Evolutionary conservation across 2,329 filamentous ascomycete species (phyloP).

Genomic region (Sphaerulina populicola): DNA sequence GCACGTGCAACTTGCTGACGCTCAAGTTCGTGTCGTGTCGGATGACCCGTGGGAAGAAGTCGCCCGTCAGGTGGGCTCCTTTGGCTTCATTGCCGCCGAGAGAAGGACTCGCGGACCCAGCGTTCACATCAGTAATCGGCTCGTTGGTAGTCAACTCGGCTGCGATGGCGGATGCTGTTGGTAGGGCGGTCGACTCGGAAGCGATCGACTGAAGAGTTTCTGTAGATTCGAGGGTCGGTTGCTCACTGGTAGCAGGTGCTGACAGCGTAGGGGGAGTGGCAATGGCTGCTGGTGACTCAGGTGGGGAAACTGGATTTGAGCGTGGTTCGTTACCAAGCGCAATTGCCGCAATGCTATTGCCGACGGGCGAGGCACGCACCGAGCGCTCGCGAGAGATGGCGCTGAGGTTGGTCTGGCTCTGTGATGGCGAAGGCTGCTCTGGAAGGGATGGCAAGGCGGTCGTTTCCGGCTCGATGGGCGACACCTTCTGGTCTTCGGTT

Average conservation of each 20-base stretch:
- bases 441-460: not conserved
- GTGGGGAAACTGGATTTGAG: not conserved
- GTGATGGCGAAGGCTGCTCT: not conserved
- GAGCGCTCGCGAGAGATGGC: constrained; percentile 5
- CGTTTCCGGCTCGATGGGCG: not conserved
- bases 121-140: not conserved
- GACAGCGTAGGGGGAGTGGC: not conserved
- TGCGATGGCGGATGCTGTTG: constrained; percentile 1
- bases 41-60: constrained; percentile 44
- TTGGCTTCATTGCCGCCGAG: constrained; percentile 31
- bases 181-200: not conserved
- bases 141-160: constrained; percentile 7
- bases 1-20: constrained; percentile 60
- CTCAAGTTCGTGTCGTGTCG: constrained; percentile 42
- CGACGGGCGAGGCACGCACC: constrained; percentile 1
- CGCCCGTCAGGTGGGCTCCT: constrained; percentile 32
- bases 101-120: not conserved
- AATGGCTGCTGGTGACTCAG: not conserved
- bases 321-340: constrained; percentile 1
- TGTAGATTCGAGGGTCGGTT: not conserved
- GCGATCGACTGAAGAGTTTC: not conserved
- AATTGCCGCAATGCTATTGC: constrained; percentile 6
- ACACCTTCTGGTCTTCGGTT: constrained; percentile 1
- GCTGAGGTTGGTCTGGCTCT: constrained; percentile 4
- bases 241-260: not conserved